phyloP scores from a whole-genome alignment of 306 rosid species.

The Sicyos edulis region DNA sequence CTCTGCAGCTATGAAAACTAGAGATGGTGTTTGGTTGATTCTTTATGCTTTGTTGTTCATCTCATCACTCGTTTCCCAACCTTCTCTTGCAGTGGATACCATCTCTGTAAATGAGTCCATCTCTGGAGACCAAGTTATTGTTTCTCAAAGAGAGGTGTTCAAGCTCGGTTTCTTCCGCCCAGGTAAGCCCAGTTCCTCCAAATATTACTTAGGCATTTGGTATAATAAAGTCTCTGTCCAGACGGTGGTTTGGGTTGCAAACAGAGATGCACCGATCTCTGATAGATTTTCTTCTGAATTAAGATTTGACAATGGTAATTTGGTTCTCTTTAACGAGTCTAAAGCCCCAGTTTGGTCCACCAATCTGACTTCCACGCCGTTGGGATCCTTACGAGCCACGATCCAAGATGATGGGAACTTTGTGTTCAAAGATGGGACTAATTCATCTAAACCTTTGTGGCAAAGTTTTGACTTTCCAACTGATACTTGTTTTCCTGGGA shows the following conservation, averaged over 20 bases:
- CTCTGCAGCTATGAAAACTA: slow-evolving; percentile 26
- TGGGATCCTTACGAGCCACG: slow-evolving; percentile 16
- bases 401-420: slow-evolving; percentile 32
- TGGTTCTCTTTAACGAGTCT: slow-evolving; percentile 30
- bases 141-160: slow-evolving; percentile 24
- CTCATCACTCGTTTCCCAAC: background rate
- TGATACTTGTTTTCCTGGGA: slow-evolving; percentile 33
- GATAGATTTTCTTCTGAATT: slow-evolving; percentile 26
- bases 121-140: slow-evolving; percentile 30
- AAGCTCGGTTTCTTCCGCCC: slow-evolving; percentile 36
- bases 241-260: slow-evolving; percentile 32
- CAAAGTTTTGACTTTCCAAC: slow-evolving; percentile 38
- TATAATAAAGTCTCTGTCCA: slow-evolving; percentile 11
- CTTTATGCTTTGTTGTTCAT: slow-evolving; percentile 6
- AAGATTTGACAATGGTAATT: slow-evolving; percentile 29
- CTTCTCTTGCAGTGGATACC: slow-evolving; percentile 26
- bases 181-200: slow-evolving; percentile 29
- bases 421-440: slow-evolving; percentile 19
- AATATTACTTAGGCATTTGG: slow-evolving; percentile 38
- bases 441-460: slow-evolving; percentile 25
- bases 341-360: slow-evolving; percentile 31
- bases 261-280: slow-evolving; percentile 33
- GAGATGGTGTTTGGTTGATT: background rate
- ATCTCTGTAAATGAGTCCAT: slow-evolving; percentile 28
- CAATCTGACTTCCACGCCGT: slow-evolving; percentile 1